Conservation (phyloP, 2,329 filamentous ascomycete species). For the Emergomyces orientalis region DNA sequence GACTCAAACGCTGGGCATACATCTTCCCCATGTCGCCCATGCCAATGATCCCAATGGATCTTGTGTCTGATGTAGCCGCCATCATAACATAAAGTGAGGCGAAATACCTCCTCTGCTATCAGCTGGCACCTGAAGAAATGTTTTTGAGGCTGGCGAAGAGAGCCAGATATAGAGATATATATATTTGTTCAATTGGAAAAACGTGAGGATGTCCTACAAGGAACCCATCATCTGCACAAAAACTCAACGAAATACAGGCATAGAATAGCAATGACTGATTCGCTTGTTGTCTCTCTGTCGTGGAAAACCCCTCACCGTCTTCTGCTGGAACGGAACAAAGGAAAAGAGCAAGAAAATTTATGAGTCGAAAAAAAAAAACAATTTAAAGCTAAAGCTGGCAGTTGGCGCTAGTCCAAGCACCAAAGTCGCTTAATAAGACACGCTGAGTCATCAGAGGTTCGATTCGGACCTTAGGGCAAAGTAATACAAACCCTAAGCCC, state of each 20-base stretch:
- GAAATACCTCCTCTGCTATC: neutral
- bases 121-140: neutral
- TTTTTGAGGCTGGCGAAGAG: neutral
- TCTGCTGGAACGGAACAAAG: neutral
- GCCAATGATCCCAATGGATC: constrained; percentile 86
- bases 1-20: constrained; percentile 82
- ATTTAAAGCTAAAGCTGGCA: neutral
- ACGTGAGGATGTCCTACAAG: neutral
- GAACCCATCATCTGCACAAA: neutral
- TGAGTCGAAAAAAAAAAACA: neutral
- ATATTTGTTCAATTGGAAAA: neutral
- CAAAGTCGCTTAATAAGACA: neutral
- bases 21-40: constrained; percentile 99
- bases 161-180: neutral
- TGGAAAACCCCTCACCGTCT: neutral
- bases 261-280: neutral
- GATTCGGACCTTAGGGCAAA: neutral
- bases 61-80: constrained; percentile 41
- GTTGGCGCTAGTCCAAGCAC: neutral
- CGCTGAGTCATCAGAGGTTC: neutral
- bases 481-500: neutral
- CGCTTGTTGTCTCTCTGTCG: neutral
- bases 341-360: neutral
- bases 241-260: neutral
- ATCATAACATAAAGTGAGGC: constrained; percentile 5